A percentile compares a stretch with the other conserved stretches of the same genome.
phyloP scores from a whole-genome alignment of 2,329 filamentous ascomycete genomes.

The Aureobasidium lini region DNA sequence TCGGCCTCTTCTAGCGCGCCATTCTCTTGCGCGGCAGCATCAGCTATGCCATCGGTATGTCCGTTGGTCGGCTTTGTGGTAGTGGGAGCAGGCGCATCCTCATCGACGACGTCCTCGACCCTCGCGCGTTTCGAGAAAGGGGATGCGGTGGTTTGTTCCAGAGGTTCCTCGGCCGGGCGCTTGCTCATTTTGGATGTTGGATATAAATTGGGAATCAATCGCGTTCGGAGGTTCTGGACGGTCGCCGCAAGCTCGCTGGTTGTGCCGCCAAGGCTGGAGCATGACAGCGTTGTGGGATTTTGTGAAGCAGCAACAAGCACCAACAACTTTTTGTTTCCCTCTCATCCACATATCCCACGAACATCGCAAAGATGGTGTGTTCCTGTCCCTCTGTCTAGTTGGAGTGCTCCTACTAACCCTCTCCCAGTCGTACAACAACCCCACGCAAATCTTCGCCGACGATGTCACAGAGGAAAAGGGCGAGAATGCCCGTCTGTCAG shows the following conservation, averaged over 20 bases:
- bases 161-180: conserved; percentile 37
- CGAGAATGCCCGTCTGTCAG: conserved; percentile 96
- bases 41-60: conserved; percentile 24
- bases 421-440: conserved; percentile 49
- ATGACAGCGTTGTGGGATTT: conserved; percentile 1
- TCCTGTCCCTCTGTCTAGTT: background rate
- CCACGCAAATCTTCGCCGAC: conserved; percentile 96
- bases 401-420: background rate
- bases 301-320: conserved; percentile 1
- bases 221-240: background rate
- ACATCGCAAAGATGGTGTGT: conserved; percentile 16
- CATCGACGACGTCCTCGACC: conserved; percentile 36
- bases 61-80: conserved; percentile 21
- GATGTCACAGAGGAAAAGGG: conserved; percentile 97
- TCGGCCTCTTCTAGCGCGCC: conserved; percentile 31
- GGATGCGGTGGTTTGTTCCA: conserved; percentile 37
- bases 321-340: background rate
- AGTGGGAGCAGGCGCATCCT: conserved; percentile 16
- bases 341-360: background rate
- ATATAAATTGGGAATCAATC: background rate
- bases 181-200: conserved; percentile 34
- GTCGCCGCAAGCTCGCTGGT: conserved; percentile 11
- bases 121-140: conserved; percentile 42
- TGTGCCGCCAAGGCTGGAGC: background rate
- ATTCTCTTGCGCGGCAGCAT: conserved; percentile 30